Conservation (phyloP, 169 alveolate genomes). For the Fabrea salina region DNA sequence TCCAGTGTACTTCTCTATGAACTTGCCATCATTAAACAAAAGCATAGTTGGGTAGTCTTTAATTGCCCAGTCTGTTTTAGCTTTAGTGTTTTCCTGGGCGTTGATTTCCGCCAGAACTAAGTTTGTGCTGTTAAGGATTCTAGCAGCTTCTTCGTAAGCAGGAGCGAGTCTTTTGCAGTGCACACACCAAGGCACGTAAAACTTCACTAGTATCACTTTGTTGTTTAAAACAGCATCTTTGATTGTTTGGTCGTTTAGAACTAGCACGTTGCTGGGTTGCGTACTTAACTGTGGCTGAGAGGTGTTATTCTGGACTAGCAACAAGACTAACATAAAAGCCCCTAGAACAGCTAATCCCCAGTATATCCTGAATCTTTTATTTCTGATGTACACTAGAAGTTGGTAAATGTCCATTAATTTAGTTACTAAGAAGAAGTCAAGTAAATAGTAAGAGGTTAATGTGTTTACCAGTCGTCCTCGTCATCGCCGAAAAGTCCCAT, state of each 20-base stretch:
- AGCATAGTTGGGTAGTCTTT: constrained; percentile 91
- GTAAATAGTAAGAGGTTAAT: no score
- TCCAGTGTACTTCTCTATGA: constrained; percentile 79
- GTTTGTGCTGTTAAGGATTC: constrained; percentile 61
- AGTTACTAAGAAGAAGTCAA: no score
- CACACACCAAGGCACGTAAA: constrained; percentile 94
- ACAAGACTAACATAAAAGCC: no score
- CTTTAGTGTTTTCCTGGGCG: constrained; percentile 78
- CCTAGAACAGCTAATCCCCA: no score
- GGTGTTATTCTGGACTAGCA: no score
- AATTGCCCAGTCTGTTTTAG: constrained; percentile 81
- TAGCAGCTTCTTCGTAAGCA: constrained; percentile 93
- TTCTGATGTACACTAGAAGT: no score
- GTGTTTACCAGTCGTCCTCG: no score
- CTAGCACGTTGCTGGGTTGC: constrained; percentile 74
- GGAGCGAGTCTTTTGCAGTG: constrained; percentile 95
- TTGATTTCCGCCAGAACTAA: constrained; percentile 88
- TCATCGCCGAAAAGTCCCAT: constrained; percentile 31
- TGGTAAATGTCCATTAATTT: no score
- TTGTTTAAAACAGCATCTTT: constrained; percentile 74
- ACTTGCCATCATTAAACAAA: constrained; percentile 80
- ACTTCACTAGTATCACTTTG: constrained; percentile 81
- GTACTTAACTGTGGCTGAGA: no score
- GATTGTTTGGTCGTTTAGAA: constrained; percentile 82
- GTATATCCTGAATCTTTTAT: no score